Evolutionary conservation across 75 land plant genomes (phyloP), one percentile per base, ranked within the genome.

Genomic region (Azolla pinnata): DNA sequence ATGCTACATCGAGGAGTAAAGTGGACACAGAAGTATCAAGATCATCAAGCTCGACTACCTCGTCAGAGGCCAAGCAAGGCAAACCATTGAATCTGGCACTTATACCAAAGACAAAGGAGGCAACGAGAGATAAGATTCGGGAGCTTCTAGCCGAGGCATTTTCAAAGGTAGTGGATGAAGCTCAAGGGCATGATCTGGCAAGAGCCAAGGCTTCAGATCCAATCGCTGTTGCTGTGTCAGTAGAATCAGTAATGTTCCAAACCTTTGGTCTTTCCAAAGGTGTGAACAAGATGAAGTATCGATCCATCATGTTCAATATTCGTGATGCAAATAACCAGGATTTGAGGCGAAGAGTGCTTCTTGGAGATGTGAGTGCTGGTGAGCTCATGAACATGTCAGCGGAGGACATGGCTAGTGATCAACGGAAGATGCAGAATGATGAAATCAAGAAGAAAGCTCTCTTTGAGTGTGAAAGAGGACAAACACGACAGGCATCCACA

Each of bases 361-460:
- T 87, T 45, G 93, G 92, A 31, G 61, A 80, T n/a, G 66, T 90
- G 8, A 67, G 62, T 31, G 82, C 88, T 3, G 88, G 75, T 19
- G 76, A 61, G 30, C 60, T 90, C 25, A 33, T 68, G 7, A 60
- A 46, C 0, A 63, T 90, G 85, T 77, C 71, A 14, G 64, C 80
- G 0, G 85, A 84, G 31, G 88, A 90, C 25, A 90, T 90, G 97
- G 97, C 97, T 25, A 90, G 97, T 71, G 85, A 90, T 56, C 67
- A 75, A 30, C 74, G 93, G 57, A 81, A 75, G 56, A 57, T 26
- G 26, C 75, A 81, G 66, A 90, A 81, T 31, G 52, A 77, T 10
- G 60, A 82, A 48, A 87, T 90, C 48, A 90, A 87, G 67, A 83
- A 82, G 45, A 90, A 82, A 57, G 97, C 93, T 16, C 32, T 90